These are phyloP conservation scores for Emergomyces orientalis DNA, from an alignment of 2,329 filamentous ascomycete genomes.

Conservation along the genomic window DNA sequence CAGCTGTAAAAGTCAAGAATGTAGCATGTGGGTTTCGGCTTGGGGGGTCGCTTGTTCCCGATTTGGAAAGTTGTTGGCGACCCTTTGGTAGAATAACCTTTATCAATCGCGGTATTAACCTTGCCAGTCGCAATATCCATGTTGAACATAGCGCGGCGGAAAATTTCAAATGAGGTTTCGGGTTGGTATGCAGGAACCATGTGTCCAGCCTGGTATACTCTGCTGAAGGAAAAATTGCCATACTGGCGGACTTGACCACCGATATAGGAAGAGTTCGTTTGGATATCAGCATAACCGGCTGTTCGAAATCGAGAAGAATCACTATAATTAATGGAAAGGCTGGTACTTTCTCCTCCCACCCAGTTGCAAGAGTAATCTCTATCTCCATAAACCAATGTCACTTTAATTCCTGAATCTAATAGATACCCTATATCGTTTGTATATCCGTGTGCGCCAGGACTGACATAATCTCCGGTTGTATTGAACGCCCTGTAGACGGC, in stretches of 20 bases:
- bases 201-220: slow-evolving; percentile 27
- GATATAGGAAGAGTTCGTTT: slow-evolving; percentile 26
- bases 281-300: slow-evolving; percentile 37
- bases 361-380: slow-evolving; percentile 46
- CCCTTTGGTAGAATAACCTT: slow-evolving; percentile 10
- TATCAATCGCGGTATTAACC: slow-evolving; percentile 30
- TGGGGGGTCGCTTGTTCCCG: slow-evolving; percentile 21
- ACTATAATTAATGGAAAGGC: slow-evolving; percentile 38
- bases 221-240: slow-evolving; percentile 34
- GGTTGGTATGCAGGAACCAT: slow-evolving; percentile 47
- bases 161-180: slow-evolving; percentile 46
- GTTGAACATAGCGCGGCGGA: slow-evolving; percentile 43
- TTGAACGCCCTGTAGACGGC: slow-evolving; percentile 42
- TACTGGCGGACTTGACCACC: slow-evolving; percentile 34
- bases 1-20: slow-evolving; percentile 37
- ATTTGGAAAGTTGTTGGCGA: background rate
- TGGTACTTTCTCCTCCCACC: slow-evolving; percentile 42
- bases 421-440: slow-evolving; percentile 36
- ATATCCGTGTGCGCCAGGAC: slow-evolving; percentile 40
- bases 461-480: slow-evolving; percentile 41
- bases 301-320: slow-evolving; percentile 31
- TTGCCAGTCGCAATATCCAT: slow-evolving; percentile 49
- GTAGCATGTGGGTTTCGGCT: slow-evolving; percentile 13
- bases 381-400: slow-evolving; percentile 51
- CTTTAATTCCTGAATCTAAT: slow-evolving; percentile 49